phyloP scores from a whole-genome alignment of 2,329 filamentous ascomycete species.

The Fusarium proliferatum region DNA sequence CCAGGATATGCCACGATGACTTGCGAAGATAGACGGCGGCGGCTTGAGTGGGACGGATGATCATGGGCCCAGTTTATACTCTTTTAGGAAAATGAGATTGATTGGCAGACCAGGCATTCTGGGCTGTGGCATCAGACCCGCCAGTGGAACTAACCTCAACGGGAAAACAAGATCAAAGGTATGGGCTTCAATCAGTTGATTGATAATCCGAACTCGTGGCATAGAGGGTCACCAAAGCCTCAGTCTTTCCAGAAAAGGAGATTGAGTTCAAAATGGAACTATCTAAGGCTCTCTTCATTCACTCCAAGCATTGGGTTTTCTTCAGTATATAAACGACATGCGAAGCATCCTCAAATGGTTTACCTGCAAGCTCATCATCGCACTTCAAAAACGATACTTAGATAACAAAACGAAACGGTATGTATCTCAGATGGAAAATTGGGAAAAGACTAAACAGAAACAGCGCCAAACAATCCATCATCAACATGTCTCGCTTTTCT shows the following conservation, averaged over 20 bases:
- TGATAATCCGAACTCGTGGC: not conserved
- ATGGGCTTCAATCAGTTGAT: not conserved
- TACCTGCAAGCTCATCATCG: not conserved
- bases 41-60: not conserved
- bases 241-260: not conserved
- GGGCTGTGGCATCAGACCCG: not conserved
- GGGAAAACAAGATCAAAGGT: not conserved
- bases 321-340: not conserved
- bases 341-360: not conserved
- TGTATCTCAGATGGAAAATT: not conserved
- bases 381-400: not conserved
- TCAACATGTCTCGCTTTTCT: constrained; percentile 9
- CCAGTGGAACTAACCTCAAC: not conserved
- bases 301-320: too few relatives aligned
- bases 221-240: not conserved
- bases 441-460: not conserved
- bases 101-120: not conserved
- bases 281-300: accelerated
- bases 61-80: not conserved
- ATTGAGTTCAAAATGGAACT: not conserved
- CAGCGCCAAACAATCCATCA: too few relatives aligned
- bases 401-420: not conserved
- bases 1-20: not conserved
- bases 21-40: not conserved
- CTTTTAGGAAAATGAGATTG: constrained; percentile 27